A percentile compares a stretch with the other conserved stretches of the same genome.
phyloP scores from a whole-genome alignment of 2,329 filamentous ascomycete species.

The Monosporascus sp. region DNA sequence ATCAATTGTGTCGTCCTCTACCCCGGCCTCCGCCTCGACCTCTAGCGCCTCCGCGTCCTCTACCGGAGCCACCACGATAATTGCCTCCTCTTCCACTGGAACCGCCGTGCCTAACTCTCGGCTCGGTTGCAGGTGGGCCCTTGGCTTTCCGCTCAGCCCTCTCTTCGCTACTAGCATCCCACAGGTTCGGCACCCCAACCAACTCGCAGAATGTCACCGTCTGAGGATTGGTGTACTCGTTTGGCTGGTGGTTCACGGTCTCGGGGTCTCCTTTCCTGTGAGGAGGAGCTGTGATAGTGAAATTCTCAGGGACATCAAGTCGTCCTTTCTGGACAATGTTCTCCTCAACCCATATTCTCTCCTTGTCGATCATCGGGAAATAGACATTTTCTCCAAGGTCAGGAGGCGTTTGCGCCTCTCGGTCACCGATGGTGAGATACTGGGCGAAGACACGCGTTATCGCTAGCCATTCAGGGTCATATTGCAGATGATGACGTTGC shows the following conservation, averaged over 20 bases:
- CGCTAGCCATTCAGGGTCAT: constrained; percentile 93
- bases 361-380: constrained; percentile 59
- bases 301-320: constrained; percentile 72
- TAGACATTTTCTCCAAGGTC: constrained; percentile 69
- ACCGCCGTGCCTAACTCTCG: constrained; percentile 7
- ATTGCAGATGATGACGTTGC: constrained; percentile 60
- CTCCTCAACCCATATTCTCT: constrained; percentile 75
- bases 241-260: constrained; percentile 57
- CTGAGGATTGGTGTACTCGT: constrained; percentile 83
- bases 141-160: constrained; percentile 51
- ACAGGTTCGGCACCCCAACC: constrained; percentile 71
- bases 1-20: constrained; percentile 26
- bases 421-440: constrained; percentile 60
- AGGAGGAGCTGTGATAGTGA: constrained; percentile 68
- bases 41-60: constrained; percentile 24
- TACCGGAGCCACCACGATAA: constrained; percentile 9
- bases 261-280: constrained; percentile 57
- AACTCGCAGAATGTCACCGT: constrained; percentile 77
- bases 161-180: constrained; percentile 68
- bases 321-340: constrained; percentile 60
- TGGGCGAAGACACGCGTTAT: constrained; percentile 79
- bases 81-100: constrained; percentile 14
- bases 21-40: constrained; percentile 29
- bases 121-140: constrained; percentile 47
- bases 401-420: constrained; percentile 43